Percentiles rank a stretch among this genome's conserved stretches.
Evolutionary conservation across 257 asterid species (phyloP).

Genomic region (Primulina tabacum): DNA sequence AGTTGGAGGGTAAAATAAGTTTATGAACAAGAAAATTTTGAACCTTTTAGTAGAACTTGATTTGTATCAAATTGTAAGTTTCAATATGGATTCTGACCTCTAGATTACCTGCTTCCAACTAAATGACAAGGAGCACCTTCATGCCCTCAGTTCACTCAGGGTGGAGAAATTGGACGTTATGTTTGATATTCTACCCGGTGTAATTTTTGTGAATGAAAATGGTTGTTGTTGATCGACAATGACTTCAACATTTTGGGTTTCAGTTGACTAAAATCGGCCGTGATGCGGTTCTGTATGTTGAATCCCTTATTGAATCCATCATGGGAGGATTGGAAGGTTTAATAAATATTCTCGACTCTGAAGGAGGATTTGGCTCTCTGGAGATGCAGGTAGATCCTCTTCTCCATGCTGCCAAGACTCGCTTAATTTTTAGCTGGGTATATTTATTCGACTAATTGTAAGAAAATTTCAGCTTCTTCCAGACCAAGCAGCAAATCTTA

Average conservation of each 20-base stretch:
- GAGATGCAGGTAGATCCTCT: constrained; percentile 81
- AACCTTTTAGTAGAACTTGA: background rate
- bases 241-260: constrained; percentile 23
- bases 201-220: too few relatives aligned
- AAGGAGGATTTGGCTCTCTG: constrained; percentile 97
- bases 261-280: constrained; percentile 96
- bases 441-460: constrained; percentile 32
- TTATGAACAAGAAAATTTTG: too few relatives aligned
- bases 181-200: background rate
- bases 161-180: background rate
- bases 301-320: constrained; percentile 93
- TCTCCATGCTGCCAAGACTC: constrained; percentile 32
- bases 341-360: constrained; percentile 95
- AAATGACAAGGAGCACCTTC: background rate
- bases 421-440: constrained; percentile 20
- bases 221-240: background rate
- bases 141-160: background rate
- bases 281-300: constrained; percentile 93
- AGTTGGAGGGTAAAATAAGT: too few relatives aligned
- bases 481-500: constrained; percentile 97
- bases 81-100: background rate
- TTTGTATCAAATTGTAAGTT: background rate
- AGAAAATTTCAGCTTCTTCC: constrained; percentile 79
- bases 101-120: background rate
- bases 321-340: constrained; percentile 99